A percentile compares a stretch with the other conserved stretches of the same genome.
These are phyloP conservation scores for Crithidia sp. DNA, from an alignment of 208 protist species.

Conservation along the genomic window DNA sequence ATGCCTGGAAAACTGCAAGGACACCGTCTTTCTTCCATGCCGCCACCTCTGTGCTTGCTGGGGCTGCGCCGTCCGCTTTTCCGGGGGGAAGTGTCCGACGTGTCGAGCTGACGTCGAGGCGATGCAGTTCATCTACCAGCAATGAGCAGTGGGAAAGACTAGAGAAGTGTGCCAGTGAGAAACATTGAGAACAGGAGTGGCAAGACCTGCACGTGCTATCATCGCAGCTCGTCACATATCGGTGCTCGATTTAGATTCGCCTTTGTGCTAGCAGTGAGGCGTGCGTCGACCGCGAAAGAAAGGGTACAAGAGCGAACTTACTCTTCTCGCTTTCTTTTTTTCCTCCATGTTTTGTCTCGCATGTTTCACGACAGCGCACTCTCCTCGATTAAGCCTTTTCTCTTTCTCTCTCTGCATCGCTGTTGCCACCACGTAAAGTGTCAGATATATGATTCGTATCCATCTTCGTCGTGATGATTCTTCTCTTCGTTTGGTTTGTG, in stretches of 20 bases:
- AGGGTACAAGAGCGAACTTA: not conserved
- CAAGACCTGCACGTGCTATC: too few species aligned
- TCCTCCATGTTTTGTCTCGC: too few species aligned
- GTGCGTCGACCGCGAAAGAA: too few species aligned
- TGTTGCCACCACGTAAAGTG: too few species aligned
- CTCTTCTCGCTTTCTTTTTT: not conserved
- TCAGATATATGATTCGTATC: too few species aligned
- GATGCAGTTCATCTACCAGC: constrained; percentile 65
- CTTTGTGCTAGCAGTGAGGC: too few species aligned
- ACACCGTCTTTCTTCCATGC: constrained; percentile 77
- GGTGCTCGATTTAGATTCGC: too few species aligned
- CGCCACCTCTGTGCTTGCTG: constrained; percentile 77
- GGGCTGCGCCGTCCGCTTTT: constrained; percentile 50
- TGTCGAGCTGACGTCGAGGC: constrained; percentile 47
- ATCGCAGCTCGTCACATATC: too few species aligned
- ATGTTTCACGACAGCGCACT: too few species aligned
- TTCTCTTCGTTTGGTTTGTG: too few species aligned
- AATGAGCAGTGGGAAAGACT: constrained; percentile 16
- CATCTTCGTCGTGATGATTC: too few species aligned
- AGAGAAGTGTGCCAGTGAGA: not conserved
- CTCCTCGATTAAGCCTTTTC: not conserved
- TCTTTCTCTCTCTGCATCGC: not conserved
- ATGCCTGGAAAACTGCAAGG: constrained; percentile 60
- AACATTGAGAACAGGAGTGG: not conserved
- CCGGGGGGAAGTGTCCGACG: constrained; percentile 41